phyloP scores from a whole-genome alignment of 176 grass and related monocot species.

The Avena atlantica region DNA sequence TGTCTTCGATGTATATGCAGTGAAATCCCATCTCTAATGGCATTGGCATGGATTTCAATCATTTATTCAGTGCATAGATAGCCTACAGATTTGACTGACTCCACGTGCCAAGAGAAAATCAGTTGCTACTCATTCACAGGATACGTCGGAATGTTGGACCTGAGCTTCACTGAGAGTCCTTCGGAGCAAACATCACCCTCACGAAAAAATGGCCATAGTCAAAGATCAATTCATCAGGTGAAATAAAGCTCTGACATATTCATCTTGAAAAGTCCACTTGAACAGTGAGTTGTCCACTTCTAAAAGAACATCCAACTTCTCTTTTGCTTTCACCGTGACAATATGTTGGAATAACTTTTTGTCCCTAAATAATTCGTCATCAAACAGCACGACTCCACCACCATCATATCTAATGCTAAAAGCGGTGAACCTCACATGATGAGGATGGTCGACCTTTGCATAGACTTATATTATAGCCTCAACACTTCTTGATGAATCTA shows the following conservation, averaged over 20 bases:
- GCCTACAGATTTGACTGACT: no score
- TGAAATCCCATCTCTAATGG: no score
- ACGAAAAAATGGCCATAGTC: background rate
- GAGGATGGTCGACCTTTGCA: conserved; percentile 26
- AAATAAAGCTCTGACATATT: background rate
- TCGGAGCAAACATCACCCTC: conserved; percentile 15
- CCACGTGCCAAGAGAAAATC: background rate
- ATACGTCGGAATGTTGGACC: background rate
- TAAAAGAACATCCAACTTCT: background rate
- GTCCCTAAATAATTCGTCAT: background rate
- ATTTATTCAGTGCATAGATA: no score
- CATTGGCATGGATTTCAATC: no score
- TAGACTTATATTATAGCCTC: conserved; percentile 42
- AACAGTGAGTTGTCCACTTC: background rate
- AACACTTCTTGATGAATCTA: background rate
- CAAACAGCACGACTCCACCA: conserved; percentile 3
- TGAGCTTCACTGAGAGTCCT: background rate
- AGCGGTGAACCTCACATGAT: conserved; percentile 10
- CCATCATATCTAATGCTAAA: background rate
- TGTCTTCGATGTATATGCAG: no score
- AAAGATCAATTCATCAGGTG: background rate
- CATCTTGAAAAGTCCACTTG: background rate
- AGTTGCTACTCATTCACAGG: background rate
- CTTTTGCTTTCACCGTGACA: background rate
- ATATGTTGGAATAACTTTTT: conserved; percentile 1